Evolutionary conservation across 2,329 filamentous ascomycete species (phyloP).

Genomic region (Colletotrichum gloeosporioides): DNA sequence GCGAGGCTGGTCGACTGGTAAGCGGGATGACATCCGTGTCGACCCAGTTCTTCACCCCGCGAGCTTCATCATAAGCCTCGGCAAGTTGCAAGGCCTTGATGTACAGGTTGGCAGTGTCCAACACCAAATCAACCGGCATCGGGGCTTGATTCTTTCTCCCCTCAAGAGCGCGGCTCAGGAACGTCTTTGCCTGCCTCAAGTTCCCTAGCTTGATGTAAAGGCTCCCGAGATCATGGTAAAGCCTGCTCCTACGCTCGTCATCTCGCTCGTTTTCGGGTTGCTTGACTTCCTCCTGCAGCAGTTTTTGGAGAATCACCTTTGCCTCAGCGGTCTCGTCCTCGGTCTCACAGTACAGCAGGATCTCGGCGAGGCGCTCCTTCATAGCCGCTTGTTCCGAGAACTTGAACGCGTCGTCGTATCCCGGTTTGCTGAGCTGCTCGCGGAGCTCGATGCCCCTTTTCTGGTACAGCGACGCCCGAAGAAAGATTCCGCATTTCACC

Average conservation of each 20-base stretch:
- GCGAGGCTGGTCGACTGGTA: background rate
- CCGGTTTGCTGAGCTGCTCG: constrained; percentile 22
- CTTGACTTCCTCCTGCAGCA: constrained; percentile 24
- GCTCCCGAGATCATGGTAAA: constrained; percentile 33
- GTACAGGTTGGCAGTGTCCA: constrained; percentile 29
- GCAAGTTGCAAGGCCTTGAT: constrained; percentile 25
- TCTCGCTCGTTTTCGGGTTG: constrained; percentile 21
- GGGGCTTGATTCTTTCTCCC: constrained; percentile 24
- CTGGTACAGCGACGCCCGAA: constrained; percentile 28
- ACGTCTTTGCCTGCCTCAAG: constrained; percentile 22
- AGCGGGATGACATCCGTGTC: background rate
- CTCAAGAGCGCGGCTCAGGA: constrained; percentile 27
- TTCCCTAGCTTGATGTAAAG: constrained; percentile 26
- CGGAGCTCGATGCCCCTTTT: constrained; percentile 27
- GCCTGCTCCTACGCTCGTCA: constrained; percentile 13
- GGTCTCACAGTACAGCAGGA: constrained; percentile 26
- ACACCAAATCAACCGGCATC: constrained; percentile 19
- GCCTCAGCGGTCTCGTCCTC: constrained; percentile 24
- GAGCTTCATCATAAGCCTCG: constrained; percentile 30
- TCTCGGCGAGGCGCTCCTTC: constrained; percentile 31
- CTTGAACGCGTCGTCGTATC: constrained; percentile 6
- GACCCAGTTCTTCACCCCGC: constrained; percentile 29
- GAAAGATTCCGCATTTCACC: constrained; percentile 25
- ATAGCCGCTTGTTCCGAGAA: constrained; percentile 24
- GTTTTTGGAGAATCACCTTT: constrained; percentile 21